Base-by-base conservation (phyloP, 1,139 yeast genomes). In the Pichia sp. region DNA sequence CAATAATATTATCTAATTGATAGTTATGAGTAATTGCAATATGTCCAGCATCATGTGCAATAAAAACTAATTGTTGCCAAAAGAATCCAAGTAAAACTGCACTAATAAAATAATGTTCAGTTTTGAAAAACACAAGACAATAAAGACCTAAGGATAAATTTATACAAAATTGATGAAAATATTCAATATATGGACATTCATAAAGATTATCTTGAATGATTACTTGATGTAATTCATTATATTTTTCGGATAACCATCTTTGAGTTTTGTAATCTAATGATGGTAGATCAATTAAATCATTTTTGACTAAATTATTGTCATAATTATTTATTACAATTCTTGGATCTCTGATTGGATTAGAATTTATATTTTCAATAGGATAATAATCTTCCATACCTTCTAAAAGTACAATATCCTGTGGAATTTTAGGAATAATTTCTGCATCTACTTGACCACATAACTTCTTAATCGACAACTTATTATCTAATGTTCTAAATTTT, bases 1-100 rank as follows among this genome's bases (percentile, higher is more conserved):
- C 95, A 48, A 84, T 68, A 10, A 82, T 57, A 55, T 81, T 87
- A 60, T 87, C 96, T n/a, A 75, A 38, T 52, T 80, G 82, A 60
- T 82, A 87, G 53, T 83, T 69, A 60, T 87, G 96, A 0, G 94
- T 80, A 39, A 87, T 81, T 1, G 87, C 74, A 23, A 84, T 74
- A 59, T 87, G 96, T 3, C 95, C 95, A 0, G 95, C 87, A 62
- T 87, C 96, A 55, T 87, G 96, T 1, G 81, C 96, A 42, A 86
- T 79, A 56, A 87, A 88, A 1, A 88, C 83, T 55, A 84, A 70
- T 59, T 87, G 96, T 53, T 87, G 96, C 96, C 96, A 88, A 15
- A 84, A 87, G 39, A 79, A 56, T 0, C 94, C 96, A 50, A 87
- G 65, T 38, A 64, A 65, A 3, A 80, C 46, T 0, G 94, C 95